These are phyloP conservation scores for Fusarium solani-melongenae DNA, from an alignment of 2,329 filamentous ascomycete species.

Conservation along the genomic window DNA sequence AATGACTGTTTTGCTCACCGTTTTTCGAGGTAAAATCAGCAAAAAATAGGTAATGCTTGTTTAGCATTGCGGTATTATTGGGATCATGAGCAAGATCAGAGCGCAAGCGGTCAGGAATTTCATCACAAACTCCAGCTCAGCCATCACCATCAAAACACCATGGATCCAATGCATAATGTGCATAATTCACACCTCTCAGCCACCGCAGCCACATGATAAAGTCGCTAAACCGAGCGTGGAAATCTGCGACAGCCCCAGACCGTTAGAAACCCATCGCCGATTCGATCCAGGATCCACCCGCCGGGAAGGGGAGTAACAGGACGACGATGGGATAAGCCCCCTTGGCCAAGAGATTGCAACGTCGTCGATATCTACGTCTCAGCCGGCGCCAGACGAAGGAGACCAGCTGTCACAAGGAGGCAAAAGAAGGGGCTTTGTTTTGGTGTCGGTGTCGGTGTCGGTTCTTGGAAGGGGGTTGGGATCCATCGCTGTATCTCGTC, in stretches of 20 bases:
- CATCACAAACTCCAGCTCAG: not conserved
- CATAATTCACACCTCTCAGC: not conserved
- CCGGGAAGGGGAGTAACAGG: not conserved
- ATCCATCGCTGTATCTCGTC: not conserved
- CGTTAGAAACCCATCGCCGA: constrained; percentile 23
- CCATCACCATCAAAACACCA: not conserved
- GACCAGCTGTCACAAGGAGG: constrained; percentile 20
- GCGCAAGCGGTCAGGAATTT: not conserved
- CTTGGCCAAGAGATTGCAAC: constrained; percentile 21
- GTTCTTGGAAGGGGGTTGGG: not conserved
- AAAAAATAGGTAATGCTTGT: not conserved
- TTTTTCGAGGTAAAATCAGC: not conserved
- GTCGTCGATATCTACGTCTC: constrained; percentile 29
- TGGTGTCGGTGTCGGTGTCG: not conserved
- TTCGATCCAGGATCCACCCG: constrained; percentile 22
- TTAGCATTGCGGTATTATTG: not conserved
- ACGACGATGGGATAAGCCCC: constrained; percentile 6
- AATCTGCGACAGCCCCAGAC: constrained; percentile 26
- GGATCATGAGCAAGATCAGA: not conserved
- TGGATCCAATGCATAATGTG: not conserved
- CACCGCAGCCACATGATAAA: constrained; percentile 1
- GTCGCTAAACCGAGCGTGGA: not conserved
- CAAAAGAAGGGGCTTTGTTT: constrained; percentile 23
- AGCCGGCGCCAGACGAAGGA: constrained; percentile 26
- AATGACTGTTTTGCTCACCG: not conserved